Conservation (phyloP, 1,139 yeast genomes). For the Pichia norvegensis region DNA sequence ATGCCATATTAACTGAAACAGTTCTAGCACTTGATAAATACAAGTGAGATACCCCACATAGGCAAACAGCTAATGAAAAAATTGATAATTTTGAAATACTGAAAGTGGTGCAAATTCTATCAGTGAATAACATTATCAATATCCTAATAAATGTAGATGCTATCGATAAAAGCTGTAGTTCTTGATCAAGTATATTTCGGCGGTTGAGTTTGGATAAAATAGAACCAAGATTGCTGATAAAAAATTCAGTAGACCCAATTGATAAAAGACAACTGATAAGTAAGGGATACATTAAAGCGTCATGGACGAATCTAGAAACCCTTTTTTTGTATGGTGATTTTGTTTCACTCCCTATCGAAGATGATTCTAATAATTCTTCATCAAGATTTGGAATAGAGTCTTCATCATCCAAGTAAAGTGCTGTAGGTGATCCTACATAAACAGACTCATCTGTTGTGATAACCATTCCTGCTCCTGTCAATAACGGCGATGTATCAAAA, state of each 20-base stretch:
- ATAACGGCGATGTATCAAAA: conserved; percentile 27
- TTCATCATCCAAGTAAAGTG: conserved; percentile 23
- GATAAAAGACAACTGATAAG: conserved; percentile 24
- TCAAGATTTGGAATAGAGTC: conserved; percentile 20
- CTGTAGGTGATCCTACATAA: conserved; percentile 24
- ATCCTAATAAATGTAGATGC: conserved; percentile 26
- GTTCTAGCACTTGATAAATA: conserved; percentile 25
- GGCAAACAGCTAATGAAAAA: conserved; percentile 19
- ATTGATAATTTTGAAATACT: conserved; percentile 24
- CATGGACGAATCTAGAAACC: conserved; percentile 19
- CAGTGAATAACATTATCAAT: conserved; percentile 26
- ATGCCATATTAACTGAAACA: conserved; percentile 15
- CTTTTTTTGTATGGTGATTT: conserved; percentile 13
- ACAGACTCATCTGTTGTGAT: conserved; percentile 19
- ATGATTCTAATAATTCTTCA: conserved; percentile 23
- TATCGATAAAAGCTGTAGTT: conserved; percentile 23
- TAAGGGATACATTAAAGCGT: conserved; percentile 27
- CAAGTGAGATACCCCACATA: conserved; percentile 24
- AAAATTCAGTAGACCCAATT: conserved; percentile 28
- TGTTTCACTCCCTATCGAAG: conserved; percentile 4
- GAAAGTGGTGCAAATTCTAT: conserved; percentile 21
- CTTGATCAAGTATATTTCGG: conserved; percentile 16
- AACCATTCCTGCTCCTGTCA: conserved; percentile 26
- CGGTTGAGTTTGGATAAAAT: conserved; percentile 20
- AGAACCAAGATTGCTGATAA: conserved; percentile 26